Conservation (phyloP, 106 monocot genomes). For the Iris macrosiphon region DNA sequence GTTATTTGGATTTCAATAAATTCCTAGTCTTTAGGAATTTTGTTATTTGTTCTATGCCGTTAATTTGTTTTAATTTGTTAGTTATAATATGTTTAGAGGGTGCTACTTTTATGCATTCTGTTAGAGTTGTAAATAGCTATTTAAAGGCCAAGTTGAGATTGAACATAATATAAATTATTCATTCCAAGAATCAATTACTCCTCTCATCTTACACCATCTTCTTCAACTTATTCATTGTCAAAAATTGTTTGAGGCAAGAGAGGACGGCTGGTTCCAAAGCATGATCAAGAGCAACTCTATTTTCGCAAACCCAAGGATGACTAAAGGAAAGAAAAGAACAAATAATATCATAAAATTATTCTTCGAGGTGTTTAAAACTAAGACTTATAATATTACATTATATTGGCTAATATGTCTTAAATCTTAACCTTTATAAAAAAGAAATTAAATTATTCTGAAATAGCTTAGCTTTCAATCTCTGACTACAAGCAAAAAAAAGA, state of each 20-base stretch:
- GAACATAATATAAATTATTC: too few relatives aligned
- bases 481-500: neutral
- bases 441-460: neutral
- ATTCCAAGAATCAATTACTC: slow-evolving; percentile 25
- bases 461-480: neutral
- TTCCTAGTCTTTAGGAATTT: too few relatives aligned
- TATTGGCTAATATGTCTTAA: neutral
- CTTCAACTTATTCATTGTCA: slow-evolving; percentile 81
- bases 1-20: too few relatives aligned
- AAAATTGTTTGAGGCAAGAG: slow-evolving; percentile 73
- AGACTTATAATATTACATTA: neutral
- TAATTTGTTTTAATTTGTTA: too few relatives aligned
- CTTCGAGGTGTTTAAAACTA: too few relatives aligned
- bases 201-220: slow-evolving; percentile 77
- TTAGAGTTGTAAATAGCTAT: too few relatives aligned
- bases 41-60: too few relatives aligned
- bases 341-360: too few relatives aligned
- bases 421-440: neutral
- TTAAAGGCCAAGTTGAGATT: too few relatives aligned
- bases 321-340: slow-evolving; percentile 9
- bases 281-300: slow-evolving; percentile 75
- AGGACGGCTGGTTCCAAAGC: slow-evolving; percentile 67
- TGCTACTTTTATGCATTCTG: too few relatives aligned
- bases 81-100: too few relatives aligned
- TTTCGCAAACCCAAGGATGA: slow-evolving; percentile 77